Evolutionary conservation across 352 stramenopile species (phyloP).

Genomic region (Globisporangium uncinulatum): DNA sequence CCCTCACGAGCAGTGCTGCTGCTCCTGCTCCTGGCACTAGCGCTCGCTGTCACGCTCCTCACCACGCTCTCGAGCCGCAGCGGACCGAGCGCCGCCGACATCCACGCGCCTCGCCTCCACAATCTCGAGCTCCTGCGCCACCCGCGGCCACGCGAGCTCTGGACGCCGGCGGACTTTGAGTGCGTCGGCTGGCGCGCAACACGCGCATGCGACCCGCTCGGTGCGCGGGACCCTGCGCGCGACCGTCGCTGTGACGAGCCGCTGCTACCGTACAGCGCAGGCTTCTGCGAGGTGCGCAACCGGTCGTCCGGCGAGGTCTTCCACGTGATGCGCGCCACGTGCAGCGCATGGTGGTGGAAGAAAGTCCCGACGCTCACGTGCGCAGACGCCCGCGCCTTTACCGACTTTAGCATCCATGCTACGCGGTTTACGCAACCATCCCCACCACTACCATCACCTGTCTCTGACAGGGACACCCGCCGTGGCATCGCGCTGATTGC

Average conservation of each 20-base stretch:
- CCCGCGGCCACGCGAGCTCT: slow-evolving; percentile 25
- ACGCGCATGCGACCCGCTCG: slow-evolving; percentile 54
- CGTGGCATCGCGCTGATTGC: slow-evolving; percentile 20
- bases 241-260: slow-evolving; percentile 45
- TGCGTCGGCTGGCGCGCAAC: slow-evolving; percentile 71
- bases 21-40: slow-evolving; percentile 5
- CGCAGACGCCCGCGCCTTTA: slow-evolving; percentile 53
- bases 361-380: slow-evolving; percentile 51
- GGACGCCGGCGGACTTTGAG: slow-evolving; percentile 54
- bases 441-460: slow-evolving; percentile 7
- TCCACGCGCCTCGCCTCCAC: slow-evolving; percentile 29
- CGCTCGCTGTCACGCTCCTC: background rate
- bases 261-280: slow-evolving; percentile 32
- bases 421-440: too few relatives aligned
- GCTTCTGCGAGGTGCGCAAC: slow-evolving; percentile 73
- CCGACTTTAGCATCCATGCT: slow-evolving; percentile 31
- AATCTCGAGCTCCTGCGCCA: slow-evolving; percentile 28
- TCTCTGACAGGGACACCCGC: background rate
- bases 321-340: slow-evolving; percentile 68
- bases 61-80: background rate
- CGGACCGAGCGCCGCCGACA: background rate
- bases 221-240: slow-evolving; percentile 24
- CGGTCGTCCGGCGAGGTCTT: slow-evolving; percentile 41
- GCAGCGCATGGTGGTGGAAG: slow-evolving; percentile 44
- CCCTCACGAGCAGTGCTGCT: background rate